Evolutionary conservation across 306 rosid species (phyloP), one percentile per base, ranked within the genome.

Genomic region (Mimosa bimucronata): DNA sequence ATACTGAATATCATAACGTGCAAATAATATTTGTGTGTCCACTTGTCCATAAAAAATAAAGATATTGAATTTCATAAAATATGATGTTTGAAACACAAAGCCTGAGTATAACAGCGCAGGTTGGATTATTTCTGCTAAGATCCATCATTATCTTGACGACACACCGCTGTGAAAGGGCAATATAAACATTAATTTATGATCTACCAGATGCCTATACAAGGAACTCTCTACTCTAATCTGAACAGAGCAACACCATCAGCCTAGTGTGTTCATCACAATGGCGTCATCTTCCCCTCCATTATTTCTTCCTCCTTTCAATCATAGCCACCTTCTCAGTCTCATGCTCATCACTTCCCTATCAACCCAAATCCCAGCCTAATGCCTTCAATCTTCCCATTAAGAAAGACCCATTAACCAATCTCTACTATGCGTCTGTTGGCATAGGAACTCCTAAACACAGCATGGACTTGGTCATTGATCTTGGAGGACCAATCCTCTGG

Each of bases 331-430:
- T 34, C 52, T 79, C 48, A 10, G 1, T 74, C 64, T 69, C 25
- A 7, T 52, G 15, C 31, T 44, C 50, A 44, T 52, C 40, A 73
- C 37, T 34, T 34, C 37, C 37, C 37, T 5, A 34, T 34, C 37
- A 34, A 34, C 37, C 37, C 37, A 34, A 34, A 34, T 34, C 37
- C 2, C 1, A 77, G 4, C 62, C 14, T 3, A 55, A 66, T 13
- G 6, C 77, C 4, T 84, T 50, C 53, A 48, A 65, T 29, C 89
- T 86, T 14, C 72, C 85, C 40, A 83, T 84, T 1, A 65, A 50
- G 14, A 87, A 85, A 83, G 90, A 87, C 78, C 74, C 71, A 2
- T 9, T 73, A 73, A 89, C 90, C 62, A 82, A 80, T 26, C 78
- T 86, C 3, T 85, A 78, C 85, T 78, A 80, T 13, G 61, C 85